Conservation (phyloP, 495 filamentous ascomycete genomes). For the Chaetomium cochliodes region DNA sequence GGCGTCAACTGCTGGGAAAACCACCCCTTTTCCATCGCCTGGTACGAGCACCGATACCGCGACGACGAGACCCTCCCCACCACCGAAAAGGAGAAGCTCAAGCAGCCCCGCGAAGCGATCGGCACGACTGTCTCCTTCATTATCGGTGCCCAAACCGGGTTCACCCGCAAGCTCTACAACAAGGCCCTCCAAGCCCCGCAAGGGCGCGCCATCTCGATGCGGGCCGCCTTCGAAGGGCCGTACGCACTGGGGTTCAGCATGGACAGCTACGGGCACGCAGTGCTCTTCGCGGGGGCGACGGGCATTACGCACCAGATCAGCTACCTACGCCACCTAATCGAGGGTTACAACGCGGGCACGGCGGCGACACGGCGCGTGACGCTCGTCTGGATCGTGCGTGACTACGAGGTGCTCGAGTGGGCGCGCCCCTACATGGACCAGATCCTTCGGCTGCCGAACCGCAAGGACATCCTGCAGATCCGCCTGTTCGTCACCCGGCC, state of each 20-base stretch:
- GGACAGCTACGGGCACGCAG: conserved; percentile 82
- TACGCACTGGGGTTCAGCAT: conserved; percentile 81
- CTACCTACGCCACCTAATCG: conserved; percentile 78
- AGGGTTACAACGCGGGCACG: conserved; percentile 67
- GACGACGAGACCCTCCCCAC: conserved; percentile 31
- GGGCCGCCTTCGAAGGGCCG: conserved; percentile 72
- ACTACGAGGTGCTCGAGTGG: conserved; percentile 87
- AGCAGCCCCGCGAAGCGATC: conserved; percentile 17
- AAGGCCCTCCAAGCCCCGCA: conserved; percentile 23
- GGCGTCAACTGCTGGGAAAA: conserved; percentile 75
- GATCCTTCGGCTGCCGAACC: conserved; percentile 73
- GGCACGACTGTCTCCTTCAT: conserved; percentile 59
- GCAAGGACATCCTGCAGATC: conserved; percentile 75
- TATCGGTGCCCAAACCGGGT: conserved; percentile 79
- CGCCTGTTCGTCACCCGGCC: conserved; percentile 87
- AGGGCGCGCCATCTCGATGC: conserved; percentile 34
- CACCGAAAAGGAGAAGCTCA: conserved; percentile 35
- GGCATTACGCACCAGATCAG: conserved; percentile 94
- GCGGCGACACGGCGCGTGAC: conserved; percentile 76
- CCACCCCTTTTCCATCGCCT: conserved; percentile 92
- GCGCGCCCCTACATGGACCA: conserved; percentile 89
- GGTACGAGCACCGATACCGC: conserved; percentile 56
- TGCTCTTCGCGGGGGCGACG: conserved; percentile 88
- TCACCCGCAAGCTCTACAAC: conserved; percentile 80
- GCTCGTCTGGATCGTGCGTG: conserved; percentile 89